Evolutionary conservation across 176 grass and related monocot genomes (phyloP).

Genomic region (Tuctoria greenei): DNA sequence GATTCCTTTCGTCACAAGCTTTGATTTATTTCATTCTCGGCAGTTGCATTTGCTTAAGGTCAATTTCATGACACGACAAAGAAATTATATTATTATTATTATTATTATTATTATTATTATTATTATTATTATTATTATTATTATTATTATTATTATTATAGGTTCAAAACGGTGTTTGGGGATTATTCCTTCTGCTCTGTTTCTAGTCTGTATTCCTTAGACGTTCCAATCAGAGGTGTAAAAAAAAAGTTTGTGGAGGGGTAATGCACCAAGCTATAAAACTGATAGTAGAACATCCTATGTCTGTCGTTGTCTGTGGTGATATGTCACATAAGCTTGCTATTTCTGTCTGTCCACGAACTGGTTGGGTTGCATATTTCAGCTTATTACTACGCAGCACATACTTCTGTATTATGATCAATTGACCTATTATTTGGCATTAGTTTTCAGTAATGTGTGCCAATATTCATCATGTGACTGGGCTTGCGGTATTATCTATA

Average conservation of each 20-base stretch:
- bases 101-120: no score
- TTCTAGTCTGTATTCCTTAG: slow-evolving; percentile 5
- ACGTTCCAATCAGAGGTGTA: not conserved
- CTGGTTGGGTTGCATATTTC: slow-evolving; percentile 17
- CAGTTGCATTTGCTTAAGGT: slow-evolving; percentile 34
- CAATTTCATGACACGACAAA: slow-evolving; percentile 3
- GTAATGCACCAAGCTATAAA: not conserved
- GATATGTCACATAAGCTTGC: slow-evolving; percentile 4
- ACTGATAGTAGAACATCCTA: not conserved
- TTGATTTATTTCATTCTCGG: slow-evolving; percentile 26
- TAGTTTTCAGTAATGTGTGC: slow-evolving; percentile 17
- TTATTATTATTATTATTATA: slow-evolving; percentile 7
- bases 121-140: no score
- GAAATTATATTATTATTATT: not conserved
- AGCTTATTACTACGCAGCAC: not conserved
- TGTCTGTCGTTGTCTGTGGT: not conserved
- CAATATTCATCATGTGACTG: slow-evolving; percentile 18
- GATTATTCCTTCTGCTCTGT: not conserved
- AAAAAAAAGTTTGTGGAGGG: not conserved
- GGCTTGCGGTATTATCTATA: not conserved
- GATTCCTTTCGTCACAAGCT: not conserved
- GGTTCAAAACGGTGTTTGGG: not conserved
- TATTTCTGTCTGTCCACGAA: not conserved
- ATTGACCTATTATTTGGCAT: not conserved
- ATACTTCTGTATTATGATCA: slow-evolving; percentile 13